Conservation (phyloP, 2,329 filamentous ascomycete species). For the Tolypocladium cylindrosporum region DNA sequence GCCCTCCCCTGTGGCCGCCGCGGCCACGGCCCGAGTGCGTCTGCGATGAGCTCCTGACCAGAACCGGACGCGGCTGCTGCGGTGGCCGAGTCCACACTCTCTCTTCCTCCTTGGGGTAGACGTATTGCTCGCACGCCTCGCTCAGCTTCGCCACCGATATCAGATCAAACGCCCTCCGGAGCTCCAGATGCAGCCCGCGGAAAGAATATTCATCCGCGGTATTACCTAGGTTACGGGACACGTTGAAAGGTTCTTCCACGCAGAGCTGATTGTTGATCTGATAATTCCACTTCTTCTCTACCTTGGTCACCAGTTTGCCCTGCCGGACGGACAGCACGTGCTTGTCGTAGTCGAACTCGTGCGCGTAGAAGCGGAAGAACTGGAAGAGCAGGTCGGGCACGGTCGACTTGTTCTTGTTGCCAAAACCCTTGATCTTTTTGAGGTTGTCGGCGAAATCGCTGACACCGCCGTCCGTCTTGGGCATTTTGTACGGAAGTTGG, state of each 20-base stretch:
- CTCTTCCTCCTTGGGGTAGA: slow-evolving; percentile 77
- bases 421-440: slow-evolving; percentile 62
- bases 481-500: slow-evolving; percentile 41
- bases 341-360: slow-evolving; percentile 85
- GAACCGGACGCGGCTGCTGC: slow-evolving; percentile 42
- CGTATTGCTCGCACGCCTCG: slow-evolving; percentile 78
- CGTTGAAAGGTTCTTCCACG: slow-evolving; percentile 95
- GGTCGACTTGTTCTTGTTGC: slow-evolving; percentile 69
- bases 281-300: slow-evolving; percentile 81
- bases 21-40: slow-evolving; percentile 40
- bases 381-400: slow-evolving; percentile 82
- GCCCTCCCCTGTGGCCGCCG: slow-evolving; percentile 37
- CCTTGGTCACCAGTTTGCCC: slow-evolving; percentile 68
- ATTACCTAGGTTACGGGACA: slow-evolving; percentile 79
- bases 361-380: slow-evolving; percentile 90
- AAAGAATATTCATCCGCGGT: slow-evolving; percentile 95
- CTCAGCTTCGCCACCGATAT: slow-evolving; percentile 70
- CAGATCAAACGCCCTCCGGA: slow-evolving; percentile 78
- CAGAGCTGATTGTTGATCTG: slow-evolving; percentile 75
- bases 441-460: slow-evolving; percentile 84
- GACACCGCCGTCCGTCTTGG: slow-evolving; percentile 52
- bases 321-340: slow-evolving; percentile 75
- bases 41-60: slow-evolving; percentile 52
- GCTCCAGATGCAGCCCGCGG: slow-evolving; percentile 78
- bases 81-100: slow-evolving; percentile 48